A percentile compares a stretch with the other conserved stretches of the same genome.
phyloP scores from a whole-genome alignment of 2,329 filamentous ascomycete species.

The Aspergillus persii region DNA sequence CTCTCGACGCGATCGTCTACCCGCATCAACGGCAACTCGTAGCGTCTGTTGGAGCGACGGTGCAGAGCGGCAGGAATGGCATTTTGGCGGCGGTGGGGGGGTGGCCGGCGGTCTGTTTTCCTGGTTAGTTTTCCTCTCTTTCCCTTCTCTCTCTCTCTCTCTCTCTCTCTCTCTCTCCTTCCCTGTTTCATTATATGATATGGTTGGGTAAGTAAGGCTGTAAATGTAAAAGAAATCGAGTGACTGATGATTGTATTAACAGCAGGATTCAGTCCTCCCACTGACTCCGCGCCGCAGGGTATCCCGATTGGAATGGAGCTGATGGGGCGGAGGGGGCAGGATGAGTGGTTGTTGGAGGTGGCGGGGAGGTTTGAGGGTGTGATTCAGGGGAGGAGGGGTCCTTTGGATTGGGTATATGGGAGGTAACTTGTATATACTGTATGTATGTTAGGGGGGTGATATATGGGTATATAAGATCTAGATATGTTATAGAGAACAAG shows the following conservation, averaged over 20 bases:
- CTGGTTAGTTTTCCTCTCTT: conserved; percentile 30
- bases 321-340: conserved; percentile 56
- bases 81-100: conserved; percentile 56
- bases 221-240: neutral
- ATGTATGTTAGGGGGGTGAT: too few relatives aligned
- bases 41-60: conserved; percentile 55
- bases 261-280: conserved; percentile 51
- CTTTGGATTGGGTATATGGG: conserved; percentile 21
- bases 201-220: neutral
- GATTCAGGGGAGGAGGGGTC: conserved; percentile 47
- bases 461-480: too few relatives aligned
- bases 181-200: too few relatives aligned
- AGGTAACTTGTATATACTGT: too few relatives aligned
- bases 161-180: too few relatives aligned
- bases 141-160: neutral
- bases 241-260: conserved; percentile 5
- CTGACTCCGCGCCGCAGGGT: conserved; percentile 52
- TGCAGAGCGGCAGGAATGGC: conserved; percentile 60
- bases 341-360: conserved; percentile 54
- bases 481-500: too few relatives aligned
- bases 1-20: conserved; percentile 60
- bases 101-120: conserved; percentile 49
- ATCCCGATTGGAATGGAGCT: conserved; percentile 66
- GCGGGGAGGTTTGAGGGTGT: conserved; percentile 52
- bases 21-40: conserved; percentile 65